phyloP scores from a whole-genome alignment of 2,329 filamentous ascomycete species.

The Alternaria panax region DNA sequence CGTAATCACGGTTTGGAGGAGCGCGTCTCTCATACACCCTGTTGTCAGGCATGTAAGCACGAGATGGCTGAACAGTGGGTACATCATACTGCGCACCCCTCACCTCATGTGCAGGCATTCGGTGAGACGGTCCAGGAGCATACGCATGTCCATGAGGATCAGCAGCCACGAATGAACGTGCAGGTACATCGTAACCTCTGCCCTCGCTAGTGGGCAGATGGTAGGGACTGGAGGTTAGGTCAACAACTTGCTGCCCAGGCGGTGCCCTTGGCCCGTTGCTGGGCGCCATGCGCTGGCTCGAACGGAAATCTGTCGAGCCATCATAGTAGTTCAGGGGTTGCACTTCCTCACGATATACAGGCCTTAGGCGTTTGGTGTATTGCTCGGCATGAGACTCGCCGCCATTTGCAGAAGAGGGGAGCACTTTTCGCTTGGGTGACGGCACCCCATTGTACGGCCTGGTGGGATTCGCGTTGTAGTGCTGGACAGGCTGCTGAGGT shows the following conservation, averaged over 20 bases:
- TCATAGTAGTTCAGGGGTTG: slow-evolving; percentile 3
- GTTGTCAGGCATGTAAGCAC: slow-evolving; percentile 21
- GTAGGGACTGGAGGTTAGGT: slow-evolving; percentile 38
- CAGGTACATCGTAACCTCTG: slow-evolving; percentile 12
- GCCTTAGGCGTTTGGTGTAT: slow-evolving; percentile 22
- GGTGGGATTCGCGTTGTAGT: slow-evolving; percentile 8
- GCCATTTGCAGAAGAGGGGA: slow-evolving; percentile 16
- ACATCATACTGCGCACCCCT: slow-evolving; percentile 29
- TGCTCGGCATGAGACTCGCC: slow-evolving; percentile 13
- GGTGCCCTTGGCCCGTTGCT: slow-evolving; percentile 17
- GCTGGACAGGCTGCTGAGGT: slow-evolving; percentile 13
- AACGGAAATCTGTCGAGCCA: slow-evolving; percentile 2
- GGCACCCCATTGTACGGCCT: slow-evolving; percentile 16
- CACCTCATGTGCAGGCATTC: slow-evolving; percentile 21
- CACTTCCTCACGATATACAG: slow-evolving; percentile 20
- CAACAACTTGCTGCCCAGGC: slow-evolving; percentile 26
- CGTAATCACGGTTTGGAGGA: slow-evolving; percentile 19
- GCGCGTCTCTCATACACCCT: slow-evolving; percentile 22
- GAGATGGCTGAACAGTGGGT: slow-evolving; percentile 13
- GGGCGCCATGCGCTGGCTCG: slow-evolving; percentile 18
- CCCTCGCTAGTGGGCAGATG: slow-evolving; percentile 13
- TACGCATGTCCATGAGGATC: slow-evolving; percentile 20
- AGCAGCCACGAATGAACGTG: slow-evolving; percentile 12
- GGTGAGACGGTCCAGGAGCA: slow-evolving; percentile 20
- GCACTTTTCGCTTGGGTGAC: slow-evolving; percentile 30